phyloP scores from a whole-genome alignment of 768 basidiomycete species.

The Lenzites betulinus region DNA sequence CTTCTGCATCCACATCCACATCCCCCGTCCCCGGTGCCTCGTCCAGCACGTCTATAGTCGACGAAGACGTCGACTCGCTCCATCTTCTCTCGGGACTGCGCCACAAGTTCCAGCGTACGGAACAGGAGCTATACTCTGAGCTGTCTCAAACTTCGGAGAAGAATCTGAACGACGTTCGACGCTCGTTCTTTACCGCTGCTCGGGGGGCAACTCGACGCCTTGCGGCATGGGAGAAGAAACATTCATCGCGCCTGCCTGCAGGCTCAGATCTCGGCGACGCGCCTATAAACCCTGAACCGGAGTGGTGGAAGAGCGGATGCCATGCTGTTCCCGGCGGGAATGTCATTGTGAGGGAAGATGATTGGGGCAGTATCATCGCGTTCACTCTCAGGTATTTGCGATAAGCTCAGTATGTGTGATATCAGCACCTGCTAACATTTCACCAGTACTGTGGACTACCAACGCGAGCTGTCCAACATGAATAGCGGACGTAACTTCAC shows the following conservation, averaged over 20 bases:
- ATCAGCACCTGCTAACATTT: background rate
- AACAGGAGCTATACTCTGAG: constrained; percentile 60
- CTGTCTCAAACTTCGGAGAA: constrained; percentile 47
- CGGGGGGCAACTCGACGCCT: constrained; percentile 56
- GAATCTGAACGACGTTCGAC: constrained; percentile 62
- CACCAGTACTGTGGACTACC: constrained; percentile 61
- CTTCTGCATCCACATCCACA: constrained; percentile 5
- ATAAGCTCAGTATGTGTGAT: too few species aligned
- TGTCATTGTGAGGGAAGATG: constrained; percentile 66
- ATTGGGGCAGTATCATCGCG: constrained; percentile 80
- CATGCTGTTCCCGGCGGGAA: constrained; percentile 70
- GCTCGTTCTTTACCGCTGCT: constrained; percentile 55
- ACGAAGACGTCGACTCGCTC: constrained; percentile 32
- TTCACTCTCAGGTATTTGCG: constrained; percentile 63
- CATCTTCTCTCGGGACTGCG: constrained; percentile 51
- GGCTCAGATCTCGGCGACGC: constrained; percentile 20
- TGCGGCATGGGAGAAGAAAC: constrained; percentile 65
- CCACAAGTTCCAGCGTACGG: constrained; percentile 56
- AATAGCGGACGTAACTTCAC: constrained; percentile 5
- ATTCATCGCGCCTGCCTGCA: constrained; percentile 40
- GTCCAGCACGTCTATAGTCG: background rate
- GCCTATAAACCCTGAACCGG: constrained; percentile 43
- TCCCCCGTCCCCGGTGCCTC: background rate
- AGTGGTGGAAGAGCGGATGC: constrained; percentile 63
- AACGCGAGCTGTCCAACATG: constrained; percentile 40